Evolutionary conservation across 768 basidiomycete species (phyloP).

Genomic region (Tylopilus rubrobrunneus): DNA sequence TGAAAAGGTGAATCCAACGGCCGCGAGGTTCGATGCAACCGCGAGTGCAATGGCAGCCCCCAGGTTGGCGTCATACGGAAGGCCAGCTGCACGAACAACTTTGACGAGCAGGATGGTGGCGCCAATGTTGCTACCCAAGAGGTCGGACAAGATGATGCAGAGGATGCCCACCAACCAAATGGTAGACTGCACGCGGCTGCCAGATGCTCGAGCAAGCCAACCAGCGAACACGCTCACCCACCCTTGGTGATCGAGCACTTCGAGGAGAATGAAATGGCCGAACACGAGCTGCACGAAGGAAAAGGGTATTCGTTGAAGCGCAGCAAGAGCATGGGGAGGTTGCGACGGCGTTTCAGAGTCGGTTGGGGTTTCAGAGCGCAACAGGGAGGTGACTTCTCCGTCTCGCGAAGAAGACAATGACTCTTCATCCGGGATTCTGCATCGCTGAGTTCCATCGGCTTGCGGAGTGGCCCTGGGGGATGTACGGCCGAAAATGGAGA

Average conservation of each 20-base stretch:
- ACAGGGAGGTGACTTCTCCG: no score
- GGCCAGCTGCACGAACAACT: conserved; percentile 51
- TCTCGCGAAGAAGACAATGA: no score
- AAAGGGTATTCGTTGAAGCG: conserved; percentile 69
- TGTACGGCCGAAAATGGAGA: conserved; percentile 15
- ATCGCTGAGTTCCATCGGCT: no score
- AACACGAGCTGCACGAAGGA: conserved; percentile 88
- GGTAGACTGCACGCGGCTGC: conserved; percentile 40
- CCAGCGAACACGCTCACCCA: conserved; percentile 83
- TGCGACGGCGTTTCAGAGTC: no score
- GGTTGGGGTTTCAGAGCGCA: no score
- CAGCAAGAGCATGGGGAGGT: conserved; percentile 39
- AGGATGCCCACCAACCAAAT: conserved; percentile 69
- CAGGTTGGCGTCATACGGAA: conserved; percentile 34
- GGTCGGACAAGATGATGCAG: conserved; percentile 71
- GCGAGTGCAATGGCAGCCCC: conserved; percentile 46
- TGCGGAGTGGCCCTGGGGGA: neutral
- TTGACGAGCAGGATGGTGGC: conserved; percentile 71
- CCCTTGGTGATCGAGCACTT: conserved; percentile 73
- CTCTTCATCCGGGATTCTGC: no score
- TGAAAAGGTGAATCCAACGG: conserved; percentile 84
- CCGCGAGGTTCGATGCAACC: conserved; percentile 71
- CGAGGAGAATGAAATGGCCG: conserved; percentile 79
- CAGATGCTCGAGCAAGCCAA: conserved; percentile 54
- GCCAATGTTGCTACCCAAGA: conserved; percentile 34